These are phyloP conservation scores for Saccharum officinarum DNA, from an alignment of 176 grass and related monocot species.

Conservation along the genomic window DNA sequence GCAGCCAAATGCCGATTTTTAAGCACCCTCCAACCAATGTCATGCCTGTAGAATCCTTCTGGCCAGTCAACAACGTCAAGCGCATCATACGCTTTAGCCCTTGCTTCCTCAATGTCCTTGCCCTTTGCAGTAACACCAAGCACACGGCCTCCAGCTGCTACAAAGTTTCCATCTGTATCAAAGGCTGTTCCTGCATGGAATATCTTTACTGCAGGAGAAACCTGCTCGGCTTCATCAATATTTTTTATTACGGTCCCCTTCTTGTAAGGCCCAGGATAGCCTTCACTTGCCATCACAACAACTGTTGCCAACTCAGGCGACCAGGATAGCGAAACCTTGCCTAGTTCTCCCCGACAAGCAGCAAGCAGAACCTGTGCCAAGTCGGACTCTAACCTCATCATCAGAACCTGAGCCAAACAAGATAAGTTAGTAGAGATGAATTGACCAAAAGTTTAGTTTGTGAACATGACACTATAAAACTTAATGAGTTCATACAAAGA, in stretches of 20 bases:
- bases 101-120: constrained; percentile 70
- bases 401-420: constrained; percentile 58
- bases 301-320: constrained; percentile 58
- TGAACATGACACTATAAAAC: background rate
- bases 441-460: background rate
- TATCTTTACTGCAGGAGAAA: constrained; percentile 69
- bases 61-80: constrained; percentile 68
- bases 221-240: constrained; percentile 58
- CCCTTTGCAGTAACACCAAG: constrained; percentile 74
- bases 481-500: background rate
- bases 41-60: constrained; percentile 73
- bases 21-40: constrained; percentile 96
- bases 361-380: constrained; percentile 75
- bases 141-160: constrained; percentile 58
- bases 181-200: constrained; percentile 69
- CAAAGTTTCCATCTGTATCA: constrained; percentile 59
- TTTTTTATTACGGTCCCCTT: constrained; percentile 69
- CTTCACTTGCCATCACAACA: constrained; percentile 77
- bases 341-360: constrained; percentile 60
- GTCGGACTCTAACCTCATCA: constrained; percentile 81
- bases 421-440: background rate
- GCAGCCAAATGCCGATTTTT: too few relatives aligned
- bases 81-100: constrained; percentile 55
- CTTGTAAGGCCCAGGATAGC: constrained; percentile 80
- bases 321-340: constrained; percentile 61